Base-by-base conservation (phyloP, 768 basidiomycete genomes). In the Auricularia heimuer region DNA sequence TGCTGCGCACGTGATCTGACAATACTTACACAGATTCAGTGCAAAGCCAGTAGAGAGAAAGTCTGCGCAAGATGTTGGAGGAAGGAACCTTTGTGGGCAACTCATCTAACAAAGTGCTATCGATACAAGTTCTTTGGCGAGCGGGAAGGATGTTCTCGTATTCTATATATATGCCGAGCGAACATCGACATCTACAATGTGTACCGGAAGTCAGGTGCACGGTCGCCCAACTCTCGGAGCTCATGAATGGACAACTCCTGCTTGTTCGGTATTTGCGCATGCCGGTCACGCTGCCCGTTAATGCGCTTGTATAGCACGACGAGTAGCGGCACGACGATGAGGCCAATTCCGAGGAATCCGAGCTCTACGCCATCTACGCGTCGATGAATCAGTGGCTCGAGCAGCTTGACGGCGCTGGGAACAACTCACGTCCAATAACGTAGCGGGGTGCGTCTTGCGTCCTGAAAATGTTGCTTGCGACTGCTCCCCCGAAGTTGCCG, bases 291-390 rank as follows among this genome's bases (percentile, higher is more conserved):
- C 64, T 74, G 73, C 10, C 73, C 70, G 71, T 89, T 89, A 73
- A 88, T 85, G 45, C 77, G 77, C 44, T 63, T 79, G 70, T 89
- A 89, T 1, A 73, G 56, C 4, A 85, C 42, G 4, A 82, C 78
- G 11, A 80, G 75, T 29, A 82, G 73, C 0, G 83, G 83, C 0
- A 85, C 68, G 35, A 73, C 70, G 6, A 87, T 76, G 68, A 87
- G 75, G 0, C 87, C 87, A 37, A 90, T 84, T 3, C 82, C 83
- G 21, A 88, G 79, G 65, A 88, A 86, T 84, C 86, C 86, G 24
- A 89, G 75, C 72, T 87, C 86, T 14, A 86, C 62, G 1, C 76
- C 85, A 69, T 88, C 87, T 87, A 51, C 8, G 2, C 47, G 18
- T 14, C 47, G 21, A 21, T 16, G 1, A 8, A 51, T 8, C 47